These are phyloP conservation scores for Lipomyces chichibuensis DNA, from an alignment of 805 yeast species.

Conservation along the genomic window DNA sequence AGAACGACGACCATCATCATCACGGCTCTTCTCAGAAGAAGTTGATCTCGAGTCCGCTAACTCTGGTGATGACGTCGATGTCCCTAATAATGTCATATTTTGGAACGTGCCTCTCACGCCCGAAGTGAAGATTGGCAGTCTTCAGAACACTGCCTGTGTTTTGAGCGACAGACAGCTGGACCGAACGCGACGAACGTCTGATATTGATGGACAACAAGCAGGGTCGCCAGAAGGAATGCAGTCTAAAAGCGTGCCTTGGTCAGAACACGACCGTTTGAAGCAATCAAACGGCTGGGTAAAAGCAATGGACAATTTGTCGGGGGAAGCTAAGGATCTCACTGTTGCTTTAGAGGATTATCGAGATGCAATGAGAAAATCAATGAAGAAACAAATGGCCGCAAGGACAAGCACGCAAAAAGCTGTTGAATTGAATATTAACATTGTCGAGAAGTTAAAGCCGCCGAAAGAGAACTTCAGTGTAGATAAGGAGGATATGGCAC, in stretches of 20 bases:
- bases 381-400: slow-evolving; percentile 13
- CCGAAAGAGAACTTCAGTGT: neutral
- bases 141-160: neutral
- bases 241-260: neutral
- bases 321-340: slow-evolving; percentile 46
- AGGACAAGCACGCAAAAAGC: slow-evolving; percentile 1
- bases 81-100: slow-evolving; percentile 57
- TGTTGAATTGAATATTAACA: neutral
- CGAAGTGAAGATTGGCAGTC: slow-evolving; percentile 30
- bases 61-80: slow-evolving; percentile 56
- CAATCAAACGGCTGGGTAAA: slow-evolving; percentile 29
- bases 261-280: neutral
- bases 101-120: slow-evolving; percentile 69
- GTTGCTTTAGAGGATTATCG: slow-evolving; percentile 39
- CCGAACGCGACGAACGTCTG: slow-evolving; percentile 4
- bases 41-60: slow-evolving; percentile 40
- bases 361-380: slow-evolving; percentile 11
- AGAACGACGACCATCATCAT: neutral
- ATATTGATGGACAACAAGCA: neutral
- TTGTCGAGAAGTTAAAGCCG: neutral
- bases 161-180: neutral
- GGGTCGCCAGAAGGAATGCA: neutral
- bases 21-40: neutral
- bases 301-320: slow-evolving; percentile 43
- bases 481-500: slow-evolving; percentile 28